Percentiles rank a stretch among this genome's conserved stretches.
Conservation (phyloP, 306 rosid species). For the Vicia faba region DNA sequence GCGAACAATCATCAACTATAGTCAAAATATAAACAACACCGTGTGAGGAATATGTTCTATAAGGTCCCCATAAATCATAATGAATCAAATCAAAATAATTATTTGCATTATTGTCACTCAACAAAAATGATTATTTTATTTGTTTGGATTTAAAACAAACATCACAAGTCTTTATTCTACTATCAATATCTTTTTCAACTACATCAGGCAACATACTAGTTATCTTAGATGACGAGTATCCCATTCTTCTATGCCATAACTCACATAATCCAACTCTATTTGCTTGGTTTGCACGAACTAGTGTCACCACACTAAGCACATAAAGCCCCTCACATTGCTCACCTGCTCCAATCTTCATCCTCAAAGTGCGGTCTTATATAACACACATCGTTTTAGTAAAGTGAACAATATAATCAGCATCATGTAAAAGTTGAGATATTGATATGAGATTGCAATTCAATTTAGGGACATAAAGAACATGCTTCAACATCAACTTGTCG, state of each 20-base stretch:
- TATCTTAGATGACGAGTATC: neutral
- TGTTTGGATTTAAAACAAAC: neutral
- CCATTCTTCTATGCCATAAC: conserved; percentile 12
- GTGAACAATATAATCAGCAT: too few relatives aligned
- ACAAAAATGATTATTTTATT: neutral
- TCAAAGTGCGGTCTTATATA: neutral
- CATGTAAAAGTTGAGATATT: too few relatives aligned
- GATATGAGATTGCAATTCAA: too few relatives aligned
- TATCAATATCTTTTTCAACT: neutral
- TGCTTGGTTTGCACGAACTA: neutral
- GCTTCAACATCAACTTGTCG: too few relatives aligned
- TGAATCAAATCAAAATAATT: conserved; percentile 9
- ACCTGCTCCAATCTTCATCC: neutral
- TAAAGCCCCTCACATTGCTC: neutral
- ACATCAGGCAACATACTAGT: neutral
- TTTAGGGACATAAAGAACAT: too few relatives aligned
- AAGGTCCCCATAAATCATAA: neutral
- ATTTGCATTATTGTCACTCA: conserved; percentile 5
- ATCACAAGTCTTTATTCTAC: neutral
- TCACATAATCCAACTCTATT: neutral
- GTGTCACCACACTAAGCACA: neutral
- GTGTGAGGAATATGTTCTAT: too few relatives aligned
- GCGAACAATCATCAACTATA: too few relatives aligned
- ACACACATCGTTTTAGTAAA: neutral
- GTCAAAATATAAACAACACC: too few relatives aligned